phyloP scores from a whole-genome alignment of 495 filamentous ascomycete species.

The Penicillium crystallinum region DNA sequence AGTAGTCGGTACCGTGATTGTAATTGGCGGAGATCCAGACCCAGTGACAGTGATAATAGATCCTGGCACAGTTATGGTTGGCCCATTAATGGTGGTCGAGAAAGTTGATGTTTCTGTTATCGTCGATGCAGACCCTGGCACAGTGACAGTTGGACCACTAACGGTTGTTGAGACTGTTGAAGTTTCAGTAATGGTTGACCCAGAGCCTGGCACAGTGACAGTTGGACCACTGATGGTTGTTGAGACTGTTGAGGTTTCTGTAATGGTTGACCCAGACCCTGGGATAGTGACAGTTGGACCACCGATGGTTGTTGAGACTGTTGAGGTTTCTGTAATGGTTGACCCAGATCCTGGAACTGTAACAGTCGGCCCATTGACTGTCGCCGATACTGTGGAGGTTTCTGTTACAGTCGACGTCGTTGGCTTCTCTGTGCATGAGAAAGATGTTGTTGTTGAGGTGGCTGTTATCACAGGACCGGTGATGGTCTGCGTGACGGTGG shows the following conservation, averaged over 20 bases:
- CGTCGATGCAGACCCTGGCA: background rate
- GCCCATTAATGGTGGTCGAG: background rate
- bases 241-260: background rate
- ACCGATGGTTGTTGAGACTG: background rate
- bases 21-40: background rate
- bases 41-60: no score
- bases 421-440: no score
- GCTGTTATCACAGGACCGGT: no score
- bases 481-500: no score
- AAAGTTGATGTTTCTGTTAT: background rate
- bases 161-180: background rate
- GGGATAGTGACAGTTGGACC: no score
- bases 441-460: no score
- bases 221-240: no score
- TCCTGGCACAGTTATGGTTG: background rate
- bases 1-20: background rate
- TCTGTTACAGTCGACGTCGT: background rate
- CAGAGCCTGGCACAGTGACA: no score
- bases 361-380: background rate
- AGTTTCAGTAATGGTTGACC: background rate
- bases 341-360: no score
- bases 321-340: background rate
- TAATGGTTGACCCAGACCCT: background rate
- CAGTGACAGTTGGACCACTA: no score
- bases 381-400: background rate